Conservation (phyloP, 352 stramenopile species). For the Phytophthora pseudosyringae region DNA sequence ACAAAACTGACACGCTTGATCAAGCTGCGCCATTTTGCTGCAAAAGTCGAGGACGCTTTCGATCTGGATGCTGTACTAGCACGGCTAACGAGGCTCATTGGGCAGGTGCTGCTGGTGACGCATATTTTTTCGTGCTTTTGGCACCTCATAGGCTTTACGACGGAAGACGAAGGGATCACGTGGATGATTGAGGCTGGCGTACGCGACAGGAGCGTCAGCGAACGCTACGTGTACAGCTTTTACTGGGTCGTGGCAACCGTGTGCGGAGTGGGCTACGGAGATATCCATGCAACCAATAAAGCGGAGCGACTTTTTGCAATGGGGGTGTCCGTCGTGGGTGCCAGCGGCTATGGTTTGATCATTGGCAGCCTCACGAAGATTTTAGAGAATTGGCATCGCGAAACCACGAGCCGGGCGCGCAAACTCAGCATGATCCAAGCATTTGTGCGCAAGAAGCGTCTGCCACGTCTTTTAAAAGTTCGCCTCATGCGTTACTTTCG, state of each 20-base stretch:
- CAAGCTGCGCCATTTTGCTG: slow-evolving; percentile 71
- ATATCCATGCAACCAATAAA: slow-evolving; percentile 78
- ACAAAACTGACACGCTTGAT: slow-evolving; percentile 75
- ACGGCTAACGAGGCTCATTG: slow-evolving; percentile 66
- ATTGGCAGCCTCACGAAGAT: slow-evolving; percentile 89
- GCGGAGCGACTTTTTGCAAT: slow-evolving; percentile 78
- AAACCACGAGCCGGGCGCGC: slow-evolving; percentile 52
- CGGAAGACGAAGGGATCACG: slow-evolving; percentile 36
- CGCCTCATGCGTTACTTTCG: slow-evolving; percentile 76
- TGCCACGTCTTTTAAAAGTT: slow-evolving; percentile 56
- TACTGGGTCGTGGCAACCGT: slow-evolving; percentile 89
- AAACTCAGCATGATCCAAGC: slow-evolving; percentile 73
- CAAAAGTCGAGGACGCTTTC: slow-evolving; percentile 74
- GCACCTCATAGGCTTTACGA: slow-evolving; percentile 62
- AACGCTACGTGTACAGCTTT: slow-evolving; percentile 80
- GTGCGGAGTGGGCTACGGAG: slow-evolving; percentile 83
- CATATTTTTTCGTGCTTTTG: slow-evolving; percentile 85
- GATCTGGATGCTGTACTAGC: slow-evolving; percentile 71
- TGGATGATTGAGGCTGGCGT: slow-evolving; percentile 53
- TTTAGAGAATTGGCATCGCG: slow-evolving; percentile 78
- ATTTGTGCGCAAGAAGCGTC: slow-evolving; percentile 68
- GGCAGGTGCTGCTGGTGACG: slow-evolving; percentile 71
- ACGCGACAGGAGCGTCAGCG: slow-evolving; percentile 26
- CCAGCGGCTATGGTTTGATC: slow-evolving; percentile 79
- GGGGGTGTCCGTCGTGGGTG: slow-evolving; percentile 72